phyloP scores from a whole-genome alignment of 352 stramenopile species.

The Globisporangium viniferum region DNA sequence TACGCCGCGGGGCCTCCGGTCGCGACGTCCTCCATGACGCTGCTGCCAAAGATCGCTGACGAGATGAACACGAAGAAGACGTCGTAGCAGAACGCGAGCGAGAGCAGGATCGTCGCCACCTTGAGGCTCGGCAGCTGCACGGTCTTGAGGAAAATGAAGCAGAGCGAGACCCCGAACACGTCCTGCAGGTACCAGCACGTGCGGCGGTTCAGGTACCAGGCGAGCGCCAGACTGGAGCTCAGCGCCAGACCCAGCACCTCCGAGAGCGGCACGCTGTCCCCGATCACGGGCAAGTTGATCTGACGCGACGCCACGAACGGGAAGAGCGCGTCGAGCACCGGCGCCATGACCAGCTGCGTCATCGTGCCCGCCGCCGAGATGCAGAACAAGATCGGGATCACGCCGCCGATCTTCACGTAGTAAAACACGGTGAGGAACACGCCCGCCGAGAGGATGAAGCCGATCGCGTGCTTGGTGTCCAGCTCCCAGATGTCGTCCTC shows the following conservation, averaged over 20 bases:
- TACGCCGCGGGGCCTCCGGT: constrained; percentile 80
- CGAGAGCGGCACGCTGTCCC: constrained; percentile 37
- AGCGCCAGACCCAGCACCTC: constrained; percentile 46
- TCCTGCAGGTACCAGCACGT: constrained; percentile 89
- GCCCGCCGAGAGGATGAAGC: constrained; percentile 59
- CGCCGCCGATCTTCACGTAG: constrained; percentile 55
- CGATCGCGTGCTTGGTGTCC: constrained; percentile 53
- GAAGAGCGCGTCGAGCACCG: constrained; percentile 32
- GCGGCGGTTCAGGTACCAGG: constrained; percentile 66
- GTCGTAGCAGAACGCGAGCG: constrained; percentile 93
- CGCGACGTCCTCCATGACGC: constrained; percentile 94
- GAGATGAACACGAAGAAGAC: constrained; percentile 97
- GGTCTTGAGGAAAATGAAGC: constrained; percentile 89
- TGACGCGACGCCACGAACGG: constrained; percentile 34
- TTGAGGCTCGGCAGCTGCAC: constrained; percentile 91
- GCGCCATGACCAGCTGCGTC: constrained; percentile 49
- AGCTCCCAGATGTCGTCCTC: constrained; percentile 53
- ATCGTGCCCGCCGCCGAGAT: constrained; percentile 49
- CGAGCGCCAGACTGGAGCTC: constrained; percentile 33
- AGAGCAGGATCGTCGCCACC: constrained; percentile 87
- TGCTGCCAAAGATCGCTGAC: constrained; percentile 82
- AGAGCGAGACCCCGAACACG: constrained; percentile 90
- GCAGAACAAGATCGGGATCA: constrained; percentile 70
- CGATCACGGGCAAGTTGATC: constrained; percentile 31
- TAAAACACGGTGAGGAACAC: constrained; percentile 69